A percentile compares a stretch with the other conserved stretches of the same genome.
These are phyloP conservation scores for Trichoderma endophyticum DNA, from an alignment of 2,329 filamentous ascomycete genomes.

Conservation along the genomic window DNA sequence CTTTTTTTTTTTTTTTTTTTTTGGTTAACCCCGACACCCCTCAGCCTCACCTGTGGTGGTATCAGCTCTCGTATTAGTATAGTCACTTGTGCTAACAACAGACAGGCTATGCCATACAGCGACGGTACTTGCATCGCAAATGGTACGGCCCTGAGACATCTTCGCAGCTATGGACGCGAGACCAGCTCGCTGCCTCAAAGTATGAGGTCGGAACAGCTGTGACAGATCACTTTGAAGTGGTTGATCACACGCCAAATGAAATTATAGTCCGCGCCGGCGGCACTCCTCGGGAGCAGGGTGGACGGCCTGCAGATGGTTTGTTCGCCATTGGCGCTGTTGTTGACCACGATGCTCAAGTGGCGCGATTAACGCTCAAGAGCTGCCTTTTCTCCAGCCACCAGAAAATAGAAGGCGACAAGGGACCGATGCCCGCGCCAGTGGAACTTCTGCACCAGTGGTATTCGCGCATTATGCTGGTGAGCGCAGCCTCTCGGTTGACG, in stretches of 20 bases:
- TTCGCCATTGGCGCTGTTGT: slow-evolving; percentile 62
- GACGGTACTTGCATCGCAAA: slow-evolving; percentile 49
- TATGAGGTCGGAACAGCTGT: slow-evolving; percentile 64
- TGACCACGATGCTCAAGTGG: slow-evolving; percentile 56
- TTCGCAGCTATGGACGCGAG: slow-evolving; percentile 58
- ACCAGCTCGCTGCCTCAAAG: slow-evolving; percentile 50
- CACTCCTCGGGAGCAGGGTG: slow-evolving; percentile 54
- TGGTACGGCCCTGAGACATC: slow-evolving; percentile 48
- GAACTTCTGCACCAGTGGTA: slow-evolving; percentile 41
- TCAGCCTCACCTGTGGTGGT: background rate
- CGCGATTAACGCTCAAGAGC: slow-evolving; percentile 64
- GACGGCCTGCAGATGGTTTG: slow-evolving; percentile 60
- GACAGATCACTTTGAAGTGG: slow-evolving; percentile 70
- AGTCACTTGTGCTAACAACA: background rate
- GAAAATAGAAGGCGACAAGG: slow-evolving; percentile 34
- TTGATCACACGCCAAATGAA: slow-evolving; percentile 58
- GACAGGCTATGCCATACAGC: slow-evolving; percentile 56
- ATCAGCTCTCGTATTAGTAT: background rate
- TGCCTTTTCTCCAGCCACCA: slow-evolving; percentile 51
- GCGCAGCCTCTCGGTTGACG: background rate
- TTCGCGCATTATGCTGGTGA: slow-evolving; percentile 33
- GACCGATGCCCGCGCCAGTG: slow-evolving; percentile 30
- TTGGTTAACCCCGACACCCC: background rate
- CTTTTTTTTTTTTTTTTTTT: background rate
- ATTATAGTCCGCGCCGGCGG: slow-evolving; percentile 66